Evolutionary conservation across 768 basidiomycete genomes (phyloP).

Genomic region (Lepiota subincarnata): DNA sequence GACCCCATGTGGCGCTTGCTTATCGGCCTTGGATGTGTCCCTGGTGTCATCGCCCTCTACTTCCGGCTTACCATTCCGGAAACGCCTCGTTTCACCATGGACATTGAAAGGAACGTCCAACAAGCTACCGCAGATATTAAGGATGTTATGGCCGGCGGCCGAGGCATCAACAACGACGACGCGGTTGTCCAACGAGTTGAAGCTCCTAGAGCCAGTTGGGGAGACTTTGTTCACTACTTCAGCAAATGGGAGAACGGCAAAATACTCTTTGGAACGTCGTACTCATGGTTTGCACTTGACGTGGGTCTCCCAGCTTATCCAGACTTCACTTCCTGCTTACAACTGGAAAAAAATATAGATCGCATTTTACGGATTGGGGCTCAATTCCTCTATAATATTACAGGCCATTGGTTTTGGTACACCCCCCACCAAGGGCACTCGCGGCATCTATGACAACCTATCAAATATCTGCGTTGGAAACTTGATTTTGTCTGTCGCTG

Average conservation of each 20-base stretch:
- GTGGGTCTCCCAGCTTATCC: conserved; percentile 32
- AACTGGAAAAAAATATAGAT: not conserved
- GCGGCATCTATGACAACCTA: conserved; percentile 51
- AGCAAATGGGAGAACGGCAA: conserved; percentile 75
- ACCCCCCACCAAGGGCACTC: conserved; percentile 28
- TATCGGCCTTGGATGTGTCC: conserved; percentile 84
- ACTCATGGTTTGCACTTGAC: conserved; percentile 88
- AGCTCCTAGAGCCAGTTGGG: conserved; percentile 62
- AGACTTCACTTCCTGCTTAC: not conserved
- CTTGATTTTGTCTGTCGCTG: conserved; percentile 69
- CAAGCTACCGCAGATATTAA: conserved; percentile 75
- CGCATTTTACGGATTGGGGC: conserved; percentile 62
- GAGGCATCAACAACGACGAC: conserved; percentile 47
- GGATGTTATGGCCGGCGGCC: conserved; percentile 52
- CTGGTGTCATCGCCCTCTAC: conserved; percentile 77
- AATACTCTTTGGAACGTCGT: conserved; percentile 71
- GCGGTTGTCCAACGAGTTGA: conserved; percentile 55
- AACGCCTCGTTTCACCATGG: conserved; percentile 90
- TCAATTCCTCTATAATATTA: conserved; percentile 79
- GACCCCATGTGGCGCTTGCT: conserved; percentile 85
- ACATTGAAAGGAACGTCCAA: conserved; percentile 79
- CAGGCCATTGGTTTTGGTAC: conserved; percentile 70
- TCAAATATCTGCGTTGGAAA: conserved; percentile 70
- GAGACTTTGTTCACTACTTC: conserved; percentile 70
- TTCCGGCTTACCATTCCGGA: conserved; percentile 93